Percentiles rank a stretch among this genome's conserved stretches.
phyloP scores from a whole-genome alignment of 176 grass and related monocot species.

The Saccharum officinarum region DNA sequence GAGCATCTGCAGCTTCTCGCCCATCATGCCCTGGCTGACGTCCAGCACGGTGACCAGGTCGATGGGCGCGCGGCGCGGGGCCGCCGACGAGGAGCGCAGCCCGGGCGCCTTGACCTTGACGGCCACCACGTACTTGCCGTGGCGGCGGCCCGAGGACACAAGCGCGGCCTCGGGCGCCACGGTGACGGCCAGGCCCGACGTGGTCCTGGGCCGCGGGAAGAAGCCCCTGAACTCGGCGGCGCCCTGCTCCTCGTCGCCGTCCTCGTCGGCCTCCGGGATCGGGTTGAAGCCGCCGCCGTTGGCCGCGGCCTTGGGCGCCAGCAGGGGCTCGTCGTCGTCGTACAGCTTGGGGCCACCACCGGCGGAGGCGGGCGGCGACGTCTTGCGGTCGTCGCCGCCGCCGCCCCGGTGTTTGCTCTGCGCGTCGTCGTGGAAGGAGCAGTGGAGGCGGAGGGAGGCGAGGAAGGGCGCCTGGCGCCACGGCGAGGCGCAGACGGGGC shows the following conservation, averaged over 20 bases:
- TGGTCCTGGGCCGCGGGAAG: slow-evolving; percentile 16
- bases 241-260: slow-evolving; percentile 26
- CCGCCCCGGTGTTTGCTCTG: background rate
- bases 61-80: slow-evolving; percentile 50
- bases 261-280: slow-evolving; percentile 84
- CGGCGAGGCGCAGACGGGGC: slow-evolving; percentile 72
- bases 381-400: slow-evolving; percentile 36
- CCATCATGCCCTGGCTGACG: slow-evolving; percentile 81
- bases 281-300: slow-evolving; percentile 66
- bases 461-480: slow-evolving; percentile 78
- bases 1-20: slow-evolving; percentile 88
- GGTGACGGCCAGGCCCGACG: slow-evolving; percentile 44
- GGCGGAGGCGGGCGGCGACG: background rate
- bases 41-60: slow-evolving; percentile 95
- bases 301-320: slow-evolving; percentile 25
- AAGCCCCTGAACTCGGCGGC: slow-evolving; percentile 49
- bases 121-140: slow-evolving; percentile 79
- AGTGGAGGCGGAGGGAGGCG: slow-evolving; percentile 37
- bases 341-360: slow-evolving; percentile 49
- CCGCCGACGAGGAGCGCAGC: slow-evolving; percentile 22
- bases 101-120: slow-evolving; percentile 79
- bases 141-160: slow-evolving; percentile 55
- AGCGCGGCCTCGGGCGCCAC: slow-evolving; percentile 62
- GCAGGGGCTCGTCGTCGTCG: slow-evolving; percentile 85
- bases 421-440: slow-evolving; percentile 1